These are phyloP conservation scores for Diaporthe destruens DNA, from an alignment of 2,329 filamentous ascomycete genomes.

Conservation along the genomic window DNA sequence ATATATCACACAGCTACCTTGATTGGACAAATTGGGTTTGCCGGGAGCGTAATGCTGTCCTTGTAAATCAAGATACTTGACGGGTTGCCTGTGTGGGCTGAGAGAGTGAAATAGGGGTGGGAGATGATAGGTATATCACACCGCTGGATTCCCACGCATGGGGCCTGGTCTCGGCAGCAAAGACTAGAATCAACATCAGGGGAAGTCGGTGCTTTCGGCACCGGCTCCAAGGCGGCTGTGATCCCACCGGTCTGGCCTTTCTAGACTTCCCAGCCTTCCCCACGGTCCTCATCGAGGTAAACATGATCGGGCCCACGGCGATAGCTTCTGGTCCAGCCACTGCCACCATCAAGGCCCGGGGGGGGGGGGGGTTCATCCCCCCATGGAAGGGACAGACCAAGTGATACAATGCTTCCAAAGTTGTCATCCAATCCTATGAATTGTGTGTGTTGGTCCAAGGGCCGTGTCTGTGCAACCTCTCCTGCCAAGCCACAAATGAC, in stretches of 20 bases:
- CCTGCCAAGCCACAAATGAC: slow-evolving; percentile 36
- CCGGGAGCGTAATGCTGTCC: not conserved
- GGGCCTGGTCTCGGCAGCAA: not conserved
- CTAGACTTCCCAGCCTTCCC: not conserved
- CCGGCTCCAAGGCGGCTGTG: not conserved
- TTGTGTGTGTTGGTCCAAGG: slow-evolving; percentile 7
- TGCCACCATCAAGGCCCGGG: not conserved
- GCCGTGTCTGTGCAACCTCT: slow-evolving; percentile 16
- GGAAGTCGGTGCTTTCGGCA: not conserved
- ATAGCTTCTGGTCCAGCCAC: not conserved
- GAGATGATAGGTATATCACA: slow-evolving; percentile 12
- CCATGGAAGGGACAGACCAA: not conserved
- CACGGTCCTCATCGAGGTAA: not conserved
- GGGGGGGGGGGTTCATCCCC: not conserved
- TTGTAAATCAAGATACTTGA: not conserved
- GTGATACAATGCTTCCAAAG: not conserved
- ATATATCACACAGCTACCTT: not conserved
- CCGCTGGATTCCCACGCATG: slow-evolving; percentile 1
- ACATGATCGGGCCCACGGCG: not conserved
- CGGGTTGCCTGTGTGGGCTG: not conserved
- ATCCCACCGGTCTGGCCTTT: not conserved
- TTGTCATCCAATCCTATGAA: not conserved
- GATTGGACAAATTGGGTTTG: not conserved
- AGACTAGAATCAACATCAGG: not conserved
- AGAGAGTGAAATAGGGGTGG: not conserved